Base-by-base conservation (phyloP, 768 basidiomycete genomes). In the Pleurotus citrinopileatus region DNA sequence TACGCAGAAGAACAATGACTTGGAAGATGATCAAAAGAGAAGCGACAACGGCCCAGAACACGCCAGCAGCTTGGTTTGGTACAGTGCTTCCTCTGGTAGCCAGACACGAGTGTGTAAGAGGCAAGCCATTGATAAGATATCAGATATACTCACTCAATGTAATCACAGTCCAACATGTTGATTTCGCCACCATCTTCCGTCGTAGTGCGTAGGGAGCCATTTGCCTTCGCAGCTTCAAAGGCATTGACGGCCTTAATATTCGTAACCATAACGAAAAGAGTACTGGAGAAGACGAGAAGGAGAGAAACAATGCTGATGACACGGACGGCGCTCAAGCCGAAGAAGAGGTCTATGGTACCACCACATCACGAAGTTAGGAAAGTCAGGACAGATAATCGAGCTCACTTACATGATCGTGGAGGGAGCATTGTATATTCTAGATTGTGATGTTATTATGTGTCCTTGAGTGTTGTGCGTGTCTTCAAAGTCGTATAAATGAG, bases 1-100 rank as follows among this genome's bases (percentile, higher is more conserved):
- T 20, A 60, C 59, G 69, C 57, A 94, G 69, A 63, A 96, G 84
- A 27, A 92, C 75, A 62, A 94, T 67, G 56, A 87, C 81, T 73
- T 94, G 89, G 68, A 89, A 85, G 57, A 94, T 82, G 67, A 96
- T 91, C 67, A 96, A 81, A 53, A 96, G 78, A 56, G 91, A 79
- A 69, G 92, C 91, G 58, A 95, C 73, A 57, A 96, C 84, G 3
- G 91, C 89, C 90, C 93, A 97, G 72, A 97, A 96, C 7, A 83
- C 81, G 23, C 94, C 94, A 17, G 90, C 94, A 26, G 90, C 81
- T 67, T 96, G 93, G 68, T 92, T 91, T 3, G 94, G 94, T 3
- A 97, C 91, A 2, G 91, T 91, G 67, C 86, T 90, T 55, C 82
- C 87, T 58, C 72, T 82, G 53, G 50, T 50, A 54, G n/a, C n/a